A percentile compares a stretch with the other conserved stretches of the same genome.
phyloP scores from a whole-genome alignment of 495 filamentous ascomycete species.

The Achaetomiella virescens region DNA sequence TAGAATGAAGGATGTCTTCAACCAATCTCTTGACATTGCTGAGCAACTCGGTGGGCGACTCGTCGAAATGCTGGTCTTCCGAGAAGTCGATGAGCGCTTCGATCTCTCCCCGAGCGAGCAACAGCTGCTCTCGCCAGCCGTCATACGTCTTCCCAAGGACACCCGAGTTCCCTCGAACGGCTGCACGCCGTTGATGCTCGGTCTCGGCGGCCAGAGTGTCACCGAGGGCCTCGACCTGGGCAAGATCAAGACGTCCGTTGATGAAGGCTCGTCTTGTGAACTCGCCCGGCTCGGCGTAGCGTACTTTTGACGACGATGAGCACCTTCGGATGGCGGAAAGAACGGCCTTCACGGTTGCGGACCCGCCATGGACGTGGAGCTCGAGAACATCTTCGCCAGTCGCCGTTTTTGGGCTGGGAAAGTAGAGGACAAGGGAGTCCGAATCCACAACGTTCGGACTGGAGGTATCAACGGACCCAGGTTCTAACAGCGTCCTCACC shows the following conservation, averaged over 20 bases:
- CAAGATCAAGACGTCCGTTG: slow-evolving; percentile 77
- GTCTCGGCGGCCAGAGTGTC: slow-evolving; percentile 83
- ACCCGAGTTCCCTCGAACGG: slow-evolving; percentile 69
- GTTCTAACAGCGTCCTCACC: slow-evolving; percentile 70
- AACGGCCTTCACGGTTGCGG: slow-evolving; percentile 79
- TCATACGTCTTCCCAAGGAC: slow-evolving; percentile 76
- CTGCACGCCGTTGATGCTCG: slow-evolving; percentile 84
- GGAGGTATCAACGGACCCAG: slow-evolving; percentile 31
- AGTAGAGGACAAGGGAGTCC: slow-evolving; percentile 77
- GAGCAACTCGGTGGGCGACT: slow-evolving; percentile 67
- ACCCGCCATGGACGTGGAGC: slow-evolving; percentile 88
- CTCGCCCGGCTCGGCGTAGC: slow-evolving; percentile 91
- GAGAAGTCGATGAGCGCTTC: slow-evolving; percentile 96
- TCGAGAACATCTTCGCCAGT: slow-evolving; percentile 93
- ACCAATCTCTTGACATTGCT: slow-evolving; percentile 61
- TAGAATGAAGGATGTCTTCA: slow-evolving; percentile 48
- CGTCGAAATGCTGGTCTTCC: slow-evolving; percentile 96
- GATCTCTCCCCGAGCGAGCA: slow-evolving; percentile 81
- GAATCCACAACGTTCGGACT: slow-evolving; percentile 62
- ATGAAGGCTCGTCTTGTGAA: slow-evolving; percentile 91
- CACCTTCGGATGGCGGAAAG: slow-evolving; percentile 63
- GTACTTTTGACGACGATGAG: slow-evolving; percentile 39
- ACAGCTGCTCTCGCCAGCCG: slow-evolving; percentile 66
- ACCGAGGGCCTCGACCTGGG: slow-evolving; percentile 89
- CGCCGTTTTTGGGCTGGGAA: slow-evolving; percentile 73